phyloP scores from a whole-genome alignment of 352 stramenopile species.

The Pythium volutum region DNA sequence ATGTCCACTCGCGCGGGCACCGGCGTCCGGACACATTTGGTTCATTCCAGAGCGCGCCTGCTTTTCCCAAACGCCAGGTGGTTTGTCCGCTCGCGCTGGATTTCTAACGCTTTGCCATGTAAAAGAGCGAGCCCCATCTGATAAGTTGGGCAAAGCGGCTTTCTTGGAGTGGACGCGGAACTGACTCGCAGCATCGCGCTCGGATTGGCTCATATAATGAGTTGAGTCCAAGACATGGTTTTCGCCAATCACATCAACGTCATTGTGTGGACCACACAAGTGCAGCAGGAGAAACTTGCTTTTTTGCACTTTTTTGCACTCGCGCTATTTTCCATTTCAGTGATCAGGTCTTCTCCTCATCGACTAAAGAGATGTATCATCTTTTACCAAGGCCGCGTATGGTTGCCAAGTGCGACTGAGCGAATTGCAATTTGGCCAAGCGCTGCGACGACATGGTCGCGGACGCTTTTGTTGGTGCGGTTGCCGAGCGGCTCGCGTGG shows the following conservation, averaged over 20 bases:
- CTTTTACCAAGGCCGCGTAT: constrained; percentile 19
- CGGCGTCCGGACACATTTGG: not conserved
- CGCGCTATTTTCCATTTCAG: no score
- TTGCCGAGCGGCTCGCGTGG: not conserved
- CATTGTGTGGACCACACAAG: no score
- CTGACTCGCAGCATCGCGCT: not conserved
- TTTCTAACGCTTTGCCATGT: not conserved
- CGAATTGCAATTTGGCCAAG: constrained; percentile 24
- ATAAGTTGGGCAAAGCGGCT: not conserved
- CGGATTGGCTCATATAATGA: constrained; percentile 9
- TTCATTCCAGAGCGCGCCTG: no score
- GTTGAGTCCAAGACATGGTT: constrained; percentile 7
- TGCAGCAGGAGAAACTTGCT: not conserved
- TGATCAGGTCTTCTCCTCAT: no score
- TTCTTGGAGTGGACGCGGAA: constrained; percentile 11
- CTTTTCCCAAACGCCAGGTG: constrained; percentile 2
- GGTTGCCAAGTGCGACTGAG: constrained; percentile 26
- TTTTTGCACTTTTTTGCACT: not conserved
- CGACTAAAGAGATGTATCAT: not conserved
- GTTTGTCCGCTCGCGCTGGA: constrained; percentile 1
- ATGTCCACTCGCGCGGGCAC: no score
- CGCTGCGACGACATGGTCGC: constrained; percentile 6
- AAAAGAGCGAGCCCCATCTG: constrained; percentile 22
- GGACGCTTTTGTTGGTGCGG: not conserved
- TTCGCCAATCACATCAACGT: constrained; percentile 11